Evolutionary conservation across 2,329 filamentous ascomycete genomes (phyloP).

Genomic region (Talaromyces sp.): DNA sequence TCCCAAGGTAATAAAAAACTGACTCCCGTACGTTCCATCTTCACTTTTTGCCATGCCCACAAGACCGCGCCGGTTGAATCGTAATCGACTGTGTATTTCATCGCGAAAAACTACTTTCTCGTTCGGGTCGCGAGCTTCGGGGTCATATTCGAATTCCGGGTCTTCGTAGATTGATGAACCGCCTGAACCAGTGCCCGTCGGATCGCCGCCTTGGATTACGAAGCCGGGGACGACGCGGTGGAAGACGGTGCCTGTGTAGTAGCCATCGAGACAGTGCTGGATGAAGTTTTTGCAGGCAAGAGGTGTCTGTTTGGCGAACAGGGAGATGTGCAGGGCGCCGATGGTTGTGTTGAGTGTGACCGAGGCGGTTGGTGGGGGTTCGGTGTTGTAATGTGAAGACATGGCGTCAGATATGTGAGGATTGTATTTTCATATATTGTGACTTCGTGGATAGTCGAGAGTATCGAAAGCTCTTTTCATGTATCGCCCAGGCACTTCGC

Average conservation of each 20-base stretch:
- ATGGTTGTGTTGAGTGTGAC: constrained; percentile 85
- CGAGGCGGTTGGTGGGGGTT: constrained; percentile 90
- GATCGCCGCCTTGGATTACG: constrained; percentile 91
- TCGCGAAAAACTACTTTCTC: constrained; percentile 70
- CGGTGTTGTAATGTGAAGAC: constrained; percentile 89
- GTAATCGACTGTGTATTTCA: constrained; percentile 87
- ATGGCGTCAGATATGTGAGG: constrained; percentile 36
- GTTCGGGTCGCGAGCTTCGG: constrained; percentile 45
- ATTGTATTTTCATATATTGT: background rate
- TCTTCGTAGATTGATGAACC: constrained; percentile 91
- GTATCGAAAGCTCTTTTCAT: background rate
- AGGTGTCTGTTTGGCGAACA: constrained; percentile 93
- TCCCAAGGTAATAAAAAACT: constrained; percentile 93
- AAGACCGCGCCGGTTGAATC: constrained; percentile 86
- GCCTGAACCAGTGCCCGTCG: constrained; percentile 85
- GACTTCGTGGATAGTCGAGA: background rate
- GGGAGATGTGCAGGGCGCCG: constrained; percentile 84
- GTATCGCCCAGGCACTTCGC: background rate
- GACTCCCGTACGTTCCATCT: constrained; percentile 79
- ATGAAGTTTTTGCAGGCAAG: constrained; percentile 92
- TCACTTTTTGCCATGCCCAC: constrained; percentile 87
- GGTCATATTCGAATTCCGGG: constrained; percentile 54
- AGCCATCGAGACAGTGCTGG: constrained; percentile 89
- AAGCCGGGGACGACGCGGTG: constrained; percentile 90
- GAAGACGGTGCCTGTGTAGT: constrained; percentile 91